phyloP scores from a whole-genome alignment of 2,329 filamentous ascomycete genomes.

The Nemania sp. region DNA sequence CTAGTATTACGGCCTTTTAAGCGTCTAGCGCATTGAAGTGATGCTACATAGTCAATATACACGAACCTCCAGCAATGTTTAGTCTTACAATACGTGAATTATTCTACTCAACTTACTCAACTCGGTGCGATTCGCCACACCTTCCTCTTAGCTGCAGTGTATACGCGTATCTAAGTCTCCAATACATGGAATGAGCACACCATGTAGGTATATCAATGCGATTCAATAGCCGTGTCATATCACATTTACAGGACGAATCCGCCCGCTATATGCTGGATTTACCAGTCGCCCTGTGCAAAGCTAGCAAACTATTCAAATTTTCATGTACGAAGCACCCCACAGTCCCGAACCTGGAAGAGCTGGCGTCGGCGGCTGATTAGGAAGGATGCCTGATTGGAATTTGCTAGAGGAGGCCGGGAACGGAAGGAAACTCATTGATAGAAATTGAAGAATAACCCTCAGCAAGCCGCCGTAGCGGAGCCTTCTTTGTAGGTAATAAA shows the following conservation, averaged over 20 bases:
- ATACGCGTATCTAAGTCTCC: too few relatives aligned
- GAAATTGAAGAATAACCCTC: constrained; percentile 40
- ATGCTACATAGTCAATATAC: constrained; percentile 34
- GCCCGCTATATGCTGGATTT: too few relatives aligned
- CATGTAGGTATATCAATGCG: too few relatives aligned
- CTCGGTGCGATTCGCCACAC: too few relatives aligned
- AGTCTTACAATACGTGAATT: background rate
- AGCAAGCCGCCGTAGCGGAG: constrained; percentile 43
- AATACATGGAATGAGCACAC: too few relatives aligned
- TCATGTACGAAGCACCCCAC: constrained; percentile 42
- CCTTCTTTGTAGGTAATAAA: constrained; percentile 38
- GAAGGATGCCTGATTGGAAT: constrained; percentile 37
- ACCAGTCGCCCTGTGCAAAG: too few relatives aligned
- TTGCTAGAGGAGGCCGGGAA: constrained; percentile 43
- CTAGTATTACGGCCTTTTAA: constrained; percentile 27
- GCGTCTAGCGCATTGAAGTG: constrained; percentile 9
- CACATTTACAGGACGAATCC: too few relatives aligned
- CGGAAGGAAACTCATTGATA: constrained; percentile 42
- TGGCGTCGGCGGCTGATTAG: constrained; percentile 43
- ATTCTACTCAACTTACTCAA: background rate
- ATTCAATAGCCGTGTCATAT: too few relatives aligned
- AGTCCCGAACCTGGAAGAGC: constrained; percentile 42
- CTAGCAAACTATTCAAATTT: too few relatives aligned
- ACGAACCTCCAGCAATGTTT: constrained; percentile 32
- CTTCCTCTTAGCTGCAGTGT: too few relatives aligned